Conservation (phyloP, 768 basidiomycete species). For the Hygrophoropsis aurantiaca region DNA sequence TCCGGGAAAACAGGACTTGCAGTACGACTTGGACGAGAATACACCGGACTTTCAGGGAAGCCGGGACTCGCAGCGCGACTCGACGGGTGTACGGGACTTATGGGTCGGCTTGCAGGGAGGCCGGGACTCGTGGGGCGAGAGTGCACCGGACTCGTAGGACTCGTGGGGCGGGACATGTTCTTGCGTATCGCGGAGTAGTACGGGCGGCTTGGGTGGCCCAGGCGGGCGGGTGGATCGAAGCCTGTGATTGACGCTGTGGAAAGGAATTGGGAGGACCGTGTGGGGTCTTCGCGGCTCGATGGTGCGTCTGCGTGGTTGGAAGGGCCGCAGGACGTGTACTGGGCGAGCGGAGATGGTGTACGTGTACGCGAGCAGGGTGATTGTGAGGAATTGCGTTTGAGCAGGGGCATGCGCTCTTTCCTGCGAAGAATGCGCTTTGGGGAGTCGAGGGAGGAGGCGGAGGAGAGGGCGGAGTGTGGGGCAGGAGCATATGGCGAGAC, state of each 20-base stretch:
- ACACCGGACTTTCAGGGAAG: too few species aligned
- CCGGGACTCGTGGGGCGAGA: too few species aligned
- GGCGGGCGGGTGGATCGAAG: constrained; percentile 29
- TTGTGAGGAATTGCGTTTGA: constrained; percentile 25
- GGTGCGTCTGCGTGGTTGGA: constrained; percentile 20
- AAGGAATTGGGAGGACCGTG: constrained; percentile 11
- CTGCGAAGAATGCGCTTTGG: constrained; percentile 39
- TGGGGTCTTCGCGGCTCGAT: constrained; percentile 16
- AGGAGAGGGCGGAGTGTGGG: constrained; percentile 16
- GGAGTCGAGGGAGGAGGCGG: constrained; percentile 23
- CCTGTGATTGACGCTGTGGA: constrained; percentile 20
- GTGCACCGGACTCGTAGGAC: constrained; percentile 26
- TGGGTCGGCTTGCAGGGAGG: too few species aligned
- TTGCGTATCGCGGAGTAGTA: constrained; percentile 57
- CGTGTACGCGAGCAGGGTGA: constrained; percentile 18
- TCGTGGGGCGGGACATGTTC: constrained; percentile 42
- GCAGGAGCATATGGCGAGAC: not conserved
- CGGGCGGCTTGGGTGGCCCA: constrained; percentile 54
- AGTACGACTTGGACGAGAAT: too few species aligned
- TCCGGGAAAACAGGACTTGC: constrained; percentile 26
- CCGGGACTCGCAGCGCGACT: too few species aligned
- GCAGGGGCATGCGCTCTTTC: constrained; percentile 34
- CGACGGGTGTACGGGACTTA: too few species aligned
- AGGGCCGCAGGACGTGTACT: too few species aligned
- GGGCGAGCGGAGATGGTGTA: constrained; percentile 21